phyloP scores from a whole-genome alignment of 2,329 filamentous ascomycete genomes.

The Arthrobotrys entomopaga region DNA sequence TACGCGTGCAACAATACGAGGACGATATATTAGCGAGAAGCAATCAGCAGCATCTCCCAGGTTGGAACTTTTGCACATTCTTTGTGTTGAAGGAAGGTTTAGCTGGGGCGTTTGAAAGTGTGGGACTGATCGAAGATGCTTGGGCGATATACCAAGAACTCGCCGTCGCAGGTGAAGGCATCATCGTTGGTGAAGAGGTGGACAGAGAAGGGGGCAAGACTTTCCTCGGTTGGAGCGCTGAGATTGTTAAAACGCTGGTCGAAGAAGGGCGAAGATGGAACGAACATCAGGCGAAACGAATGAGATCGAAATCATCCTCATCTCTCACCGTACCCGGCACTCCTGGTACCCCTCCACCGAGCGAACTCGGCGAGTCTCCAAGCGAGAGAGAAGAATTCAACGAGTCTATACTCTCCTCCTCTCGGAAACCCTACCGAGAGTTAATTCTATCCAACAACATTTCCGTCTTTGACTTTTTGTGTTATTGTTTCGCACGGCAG shows the following conservation, averaged over 20 bases:
- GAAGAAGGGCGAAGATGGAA: conserved; percentile 54
- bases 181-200: conserved; percentile 75
- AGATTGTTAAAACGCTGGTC: conserved; percentile 56
- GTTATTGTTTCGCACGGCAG: conserved; percentile 92
- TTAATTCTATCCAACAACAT: conserved; percentile 94
- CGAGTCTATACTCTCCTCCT: conserved; percentile 72
- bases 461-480: conserved; percentile 92
- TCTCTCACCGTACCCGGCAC: conserved; percentile 64
- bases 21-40: conserved; percentile 97
- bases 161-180: conserved; percentile 82
- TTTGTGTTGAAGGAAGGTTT: conserved; percentile 97
- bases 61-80: conserved; percentile 99
- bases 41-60: conserved; percentile 82
- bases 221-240: conserved; percentile 58
- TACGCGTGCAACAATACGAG: conserved; percentile 91
- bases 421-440: conserved; percentile 84
- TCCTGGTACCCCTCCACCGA: conserved; percentile 61
- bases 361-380: conserved; percentile 14
- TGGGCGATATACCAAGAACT: conserved; percentile 95
- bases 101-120: conserved; percentile 92
- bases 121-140: conserved; percentile 94
- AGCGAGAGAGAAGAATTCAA: conserved; percentile 63
- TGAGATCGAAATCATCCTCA: conserved; percentile 61
- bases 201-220: conserved; percentile 65
- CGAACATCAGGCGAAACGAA: conserved; percentile 60